A percentile compares a stretch with the other conserved stretches of the same genome.
phyloP scores from a whole-genome alignment of 2,329 filamentous ascomycete species.

The Elsinoe batatas region DNA sequence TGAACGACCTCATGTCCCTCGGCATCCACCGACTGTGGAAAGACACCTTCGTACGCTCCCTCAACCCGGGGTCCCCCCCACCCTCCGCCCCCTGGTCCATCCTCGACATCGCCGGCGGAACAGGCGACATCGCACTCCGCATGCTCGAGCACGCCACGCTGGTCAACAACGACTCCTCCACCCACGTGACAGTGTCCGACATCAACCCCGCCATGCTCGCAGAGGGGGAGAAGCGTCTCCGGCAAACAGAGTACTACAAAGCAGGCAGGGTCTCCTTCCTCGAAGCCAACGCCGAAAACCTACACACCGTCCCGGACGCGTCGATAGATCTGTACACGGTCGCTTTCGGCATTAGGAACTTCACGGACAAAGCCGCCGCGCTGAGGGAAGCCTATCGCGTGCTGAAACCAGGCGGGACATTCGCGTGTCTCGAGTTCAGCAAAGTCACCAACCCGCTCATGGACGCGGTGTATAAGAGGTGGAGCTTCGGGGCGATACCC shows the following conservation, averaged over 20 bases:
- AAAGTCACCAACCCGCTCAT: conserved; percentile 71
- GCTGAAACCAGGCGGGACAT: conserved; percentile 87
- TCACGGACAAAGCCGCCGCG: conserved; percentile 80
- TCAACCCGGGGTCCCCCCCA: conserved; percentile 59
- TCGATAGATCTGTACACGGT: conserved; percentile 95
- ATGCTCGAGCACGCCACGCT: conserved; percentile 80
- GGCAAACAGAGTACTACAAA: conserved; percentile 50
- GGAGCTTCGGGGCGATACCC: conserved; percentile 91
- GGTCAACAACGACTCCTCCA: conserved; percentile 66
- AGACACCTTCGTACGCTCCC: conserved; percentile 85
- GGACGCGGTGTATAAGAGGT: conserved; percentile 82
- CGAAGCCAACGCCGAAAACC: conserved; percentile 78
- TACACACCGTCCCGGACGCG: conserved; percentile 54
- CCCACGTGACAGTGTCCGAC: conserved; percentile 82
- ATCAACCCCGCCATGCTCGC: conserved; percentile 94
- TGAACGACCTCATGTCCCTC: conserved; percentile 99
- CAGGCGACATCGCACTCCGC: conserved; percentile 94
- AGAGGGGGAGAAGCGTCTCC: conserved; percentile 72
- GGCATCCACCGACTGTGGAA: conserved; percentile 96
- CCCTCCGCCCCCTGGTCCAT: conserved; percentile 55
- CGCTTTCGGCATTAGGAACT: conserved; percentile 94
- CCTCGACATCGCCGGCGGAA: conserved; percentile 93
- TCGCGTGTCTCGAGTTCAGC: conserved; percentile 92
- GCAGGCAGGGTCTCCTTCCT: conserved; percentile 57
- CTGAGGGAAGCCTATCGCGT: conserved; percentile 77